phyloP scores from a whole-genome alignment of 805 yeast genomes.

The Candida palmyrensis region DNA sequence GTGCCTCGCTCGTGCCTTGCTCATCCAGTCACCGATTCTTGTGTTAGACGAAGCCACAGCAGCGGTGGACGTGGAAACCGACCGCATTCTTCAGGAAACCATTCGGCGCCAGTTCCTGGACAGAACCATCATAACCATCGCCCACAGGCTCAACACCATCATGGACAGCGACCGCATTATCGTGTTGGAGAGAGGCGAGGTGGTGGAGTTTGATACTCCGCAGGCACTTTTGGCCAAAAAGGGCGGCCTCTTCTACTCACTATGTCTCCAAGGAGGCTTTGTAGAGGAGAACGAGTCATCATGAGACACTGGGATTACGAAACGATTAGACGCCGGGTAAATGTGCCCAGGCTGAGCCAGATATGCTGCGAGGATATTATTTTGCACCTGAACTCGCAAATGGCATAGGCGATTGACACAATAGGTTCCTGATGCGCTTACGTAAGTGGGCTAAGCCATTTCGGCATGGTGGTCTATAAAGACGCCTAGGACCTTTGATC shows the following conservation, averaged over 20 bases:
- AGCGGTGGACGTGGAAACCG: constrained; percentile 84
- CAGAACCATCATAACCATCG: constrained; percentile 77
- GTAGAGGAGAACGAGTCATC: neutral
- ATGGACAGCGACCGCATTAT: constrained; percentile 76
- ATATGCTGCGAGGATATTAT: too few species aligned
- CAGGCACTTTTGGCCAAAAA: constrained; percentile 56
- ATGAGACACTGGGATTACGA: too few species aligned
- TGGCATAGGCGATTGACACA: too few species aligned
- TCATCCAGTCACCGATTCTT: constrained; percentile 54
- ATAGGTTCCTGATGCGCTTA: too few species aligned
- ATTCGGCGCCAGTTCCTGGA: constrained; percentile 70
- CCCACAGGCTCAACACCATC: constrained; percentile 79
- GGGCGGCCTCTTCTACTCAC: constrained; percentile 68
- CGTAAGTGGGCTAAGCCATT: too few species aligned
- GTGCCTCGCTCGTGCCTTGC: constrained; percentile 76
- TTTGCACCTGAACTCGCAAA: too few species aligned
- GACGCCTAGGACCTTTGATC: too few species aligned
- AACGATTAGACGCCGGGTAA: too few species aligned
- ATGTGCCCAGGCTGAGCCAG: too few species aligned
- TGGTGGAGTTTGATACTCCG: constrained; percentile 76
- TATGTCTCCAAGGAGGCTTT: constrained; percentile 80
- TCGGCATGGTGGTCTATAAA: too few species aligned
- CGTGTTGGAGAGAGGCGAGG: constrained; percentile 70
- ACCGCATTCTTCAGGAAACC: constrained; percentile 69
- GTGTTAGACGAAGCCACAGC: constrained; percentile 87